phyloP scores from a whole-genome alignment of 495 filamentous ascomycete genomes.

The Daldinia grandis region DNA sequence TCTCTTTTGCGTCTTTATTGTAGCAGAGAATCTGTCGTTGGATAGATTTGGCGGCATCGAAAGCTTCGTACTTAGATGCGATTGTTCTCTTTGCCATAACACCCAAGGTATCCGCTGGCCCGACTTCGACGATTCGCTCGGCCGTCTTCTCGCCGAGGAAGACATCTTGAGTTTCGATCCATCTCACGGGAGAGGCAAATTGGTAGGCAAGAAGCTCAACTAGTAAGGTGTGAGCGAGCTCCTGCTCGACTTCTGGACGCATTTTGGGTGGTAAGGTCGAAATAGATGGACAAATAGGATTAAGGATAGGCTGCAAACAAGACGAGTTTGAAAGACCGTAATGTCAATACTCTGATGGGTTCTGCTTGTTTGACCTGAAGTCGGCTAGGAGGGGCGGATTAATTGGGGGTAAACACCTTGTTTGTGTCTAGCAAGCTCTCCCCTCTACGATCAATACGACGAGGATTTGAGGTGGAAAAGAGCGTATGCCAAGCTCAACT shows the following conservation, averaged over 20 bases:
- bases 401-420: conserved; percentile 7
- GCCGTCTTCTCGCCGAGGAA: conserved; percentile 94
- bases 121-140: conserved; percentile 97
- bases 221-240: conserved; percentile 95
- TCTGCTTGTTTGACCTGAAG: conserved; percentile 10
- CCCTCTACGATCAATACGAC: not conserved
- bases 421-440: conserved; percentile 2
- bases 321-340: conserved; percentile 1
- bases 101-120: conserved; percentile 96
- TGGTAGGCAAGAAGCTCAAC: conserved; percentile 99
- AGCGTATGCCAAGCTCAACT: conserved; percentile 30
- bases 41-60: conserved; percentile 93
- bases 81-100: conserved; percentile 97
- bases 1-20: conserved; percentile 99
- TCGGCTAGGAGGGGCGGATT: conserved; percentile 3
- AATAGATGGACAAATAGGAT: conserved; percentile 27
- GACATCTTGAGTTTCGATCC: conserved; percentile 99
- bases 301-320: conserved; percentile 7
- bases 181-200: conserved; percentile 97
- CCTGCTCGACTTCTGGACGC: conserved; percentile 98
- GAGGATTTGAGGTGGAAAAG: conserved; percentile 15
- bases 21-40: conserved; percentile 98
- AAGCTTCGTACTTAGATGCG: conserved; percentile 97
- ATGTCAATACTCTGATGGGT: conserved; percentile 23
- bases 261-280: conserved; percentile 64